Percentiles rank a stretch among this genome's conserved stretches.
Evolutionary conservation across 306 rosid genomes (phyloP).

Genomic region (Aeschynomene evenia): DNA sequence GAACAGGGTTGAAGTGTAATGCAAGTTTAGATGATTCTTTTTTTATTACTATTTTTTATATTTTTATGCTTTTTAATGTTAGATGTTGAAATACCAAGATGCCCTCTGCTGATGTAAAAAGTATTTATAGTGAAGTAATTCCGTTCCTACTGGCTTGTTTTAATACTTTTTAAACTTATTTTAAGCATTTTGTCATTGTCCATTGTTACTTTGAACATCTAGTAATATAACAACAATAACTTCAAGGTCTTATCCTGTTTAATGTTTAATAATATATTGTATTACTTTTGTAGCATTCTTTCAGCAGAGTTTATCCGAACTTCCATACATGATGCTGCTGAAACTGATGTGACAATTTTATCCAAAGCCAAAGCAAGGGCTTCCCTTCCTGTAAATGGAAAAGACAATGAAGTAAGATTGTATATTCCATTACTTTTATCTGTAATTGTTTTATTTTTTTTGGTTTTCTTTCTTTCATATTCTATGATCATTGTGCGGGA

Average conservation of each 20-base stretch:
- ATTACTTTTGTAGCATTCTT: conserved; percentile 88
- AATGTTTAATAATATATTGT: conserved; percentile 43
- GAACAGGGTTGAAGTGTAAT: no score
- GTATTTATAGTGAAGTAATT: conserved; percentile 1
- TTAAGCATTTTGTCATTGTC: conserved; percentile 10
- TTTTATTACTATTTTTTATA: no score
- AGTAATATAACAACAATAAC: neutral
- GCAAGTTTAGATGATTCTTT: no score
- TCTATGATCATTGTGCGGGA: conserved; percentile 15
- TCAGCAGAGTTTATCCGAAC: conserved; percentile 88
- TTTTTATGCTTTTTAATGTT: no score
- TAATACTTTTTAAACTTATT: conserved; percentile 8
- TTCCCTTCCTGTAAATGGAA: conserved; percentile 67
- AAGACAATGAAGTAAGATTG: conserved; percentile 69
- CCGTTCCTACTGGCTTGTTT: neutral
- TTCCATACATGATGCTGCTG: conserved; percentile 75
- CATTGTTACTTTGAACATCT: neutral
- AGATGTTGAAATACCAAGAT: no score
- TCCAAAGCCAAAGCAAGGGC: conserved; percentile 81
- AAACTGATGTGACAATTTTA: conserved; percentile 64
- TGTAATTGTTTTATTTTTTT: neutral
- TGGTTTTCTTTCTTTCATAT: conserved; percentile 12
- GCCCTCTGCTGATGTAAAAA: no score
- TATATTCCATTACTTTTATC: conserved; percentile 10
- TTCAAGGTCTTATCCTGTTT: neutral